Conservation (phyloP, 139 green algal genomes). For the Chlamydomonas sp. region DNA sequence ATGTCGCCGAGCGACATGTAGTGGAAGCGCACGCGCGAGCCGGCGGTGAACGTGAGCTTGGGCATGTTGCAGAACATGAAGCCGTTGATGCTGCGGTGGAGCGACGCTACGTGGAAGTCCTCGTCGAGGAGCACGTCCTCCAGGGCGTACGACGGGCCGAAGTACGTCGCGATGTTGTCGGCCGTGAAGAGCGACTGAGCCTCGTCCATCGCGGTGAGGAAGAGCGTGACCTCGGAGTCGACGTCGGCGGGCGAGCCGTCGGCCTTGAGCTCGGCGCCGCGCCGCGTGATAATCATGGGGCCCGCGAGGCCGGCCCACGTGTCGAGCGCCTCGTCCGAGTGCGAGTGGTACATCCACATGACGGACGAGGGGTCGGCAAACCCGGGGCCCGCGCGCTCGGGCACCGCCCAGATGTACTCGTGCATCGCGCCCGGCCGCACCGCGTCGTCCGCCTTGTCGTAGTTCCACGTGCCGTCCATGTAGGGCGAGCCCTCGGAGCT, state of each 20-base stretch:
- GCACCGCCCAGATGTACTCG: slow-evolving; percentile 52
- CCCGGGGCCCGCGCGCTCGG: slow-evolving; percentile 54
- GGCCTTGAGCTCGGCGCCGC: slow-evolving; percentile 20
- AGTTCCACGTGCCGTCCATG: slow-evolving; percentile 38
- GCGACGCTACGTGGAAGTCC: neutral
- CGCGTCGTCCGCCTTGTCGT: slow-evolving; percentile 28
- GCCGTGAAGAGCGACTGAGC: slow-evolving; percentile 8
- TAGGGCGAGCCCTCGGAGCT: slow-evolving; percentile 54
- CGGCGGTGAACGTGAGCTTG: slow-evolving; percentile 6
- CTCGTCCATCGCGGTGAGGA: slow-evolving; percentile 34
- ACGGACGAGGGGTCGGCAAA: slow-evolving; percentile 46
- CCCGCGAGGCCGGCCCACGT: slow-evolving; percentile 52
- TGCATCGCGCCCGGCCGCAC: slow-evolving; percentile 20
- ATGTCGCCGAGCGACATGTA: slow-evolving; percentile 48
- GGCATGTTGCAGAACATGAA: slow-evolving; percentile 58
- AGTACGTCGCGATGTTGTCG: slow-evolving; percentile 31
- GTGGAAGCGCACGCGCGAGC: slow-evolving; percentile 15
- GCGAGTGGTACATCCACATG: slow-evolving; percentile 55
- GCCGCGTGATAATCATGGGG: slow-evolving; percentile 44
- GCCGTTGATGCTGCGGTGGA: slow-evolving; percentile 52
- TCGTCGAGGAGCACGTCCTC: slow-evolving; percentile 1
- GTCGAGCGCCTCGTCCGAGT: slow-evolving; percentile 34
- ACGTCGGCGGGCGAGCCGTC: slow-evolving; percentile 20
- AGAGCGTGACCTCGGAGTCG: slow-evolving; percentile 41
- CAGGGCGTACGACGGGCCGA: slow-evolving; percentile 2